Conservation (phyloP, 805 yeast genomes). For the Peterozyma toletana region DNA sequence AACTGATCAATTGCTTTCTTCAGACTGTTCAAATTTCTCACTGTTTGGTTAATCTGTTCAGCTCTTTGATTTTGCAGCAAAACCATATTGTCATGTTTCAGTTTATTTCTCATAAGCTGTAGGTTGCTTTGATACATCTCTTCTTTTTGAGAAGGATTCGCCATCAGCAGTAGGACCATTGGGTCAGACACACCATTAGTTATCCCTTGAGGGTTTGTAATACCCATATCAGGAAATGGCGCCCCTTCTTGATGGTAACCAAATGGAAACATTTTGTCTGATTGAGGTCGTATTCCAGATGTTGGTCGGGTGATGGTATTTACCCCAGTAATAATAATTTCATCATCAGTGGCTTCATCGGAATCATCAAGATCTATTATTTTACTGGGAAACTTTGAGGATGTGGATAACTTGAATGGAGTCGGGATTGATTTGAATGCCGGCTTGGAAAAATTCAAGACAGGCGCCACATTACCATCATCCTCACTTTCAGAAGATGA, state of each 20-base stretch:
- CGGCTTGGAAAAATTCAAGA: no score
- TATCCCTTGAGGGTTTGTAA: background rate
- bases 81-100: background rate
- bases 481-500: no score
- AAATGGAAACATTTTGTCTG: background rate
- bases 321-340: slow-evolving; percentile 1
- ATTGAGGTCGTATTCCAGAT: slow-evolving; percentile 5
- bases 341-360: background rate
- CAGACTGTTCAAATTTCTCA: background rate
- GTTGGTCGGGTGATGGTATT: background rate
- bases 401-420: no score
- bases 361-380: slow-evolving; percentile 5
- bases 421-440: no score
- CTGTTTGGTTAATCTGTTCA: background rate
- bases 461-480: no score
- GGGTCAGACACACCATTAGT: slow-evolving; percentile 1
- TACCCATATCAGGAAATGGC: no score
- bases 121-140: background rate
- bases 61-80: background rate
- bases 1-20: slow-evolving; percentile 1
- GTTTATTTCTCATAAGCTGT: background rate
- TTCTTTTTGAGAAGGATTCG: background rate
- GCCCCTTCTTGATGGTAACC: no score
- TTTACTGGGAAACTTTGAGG: background rate
- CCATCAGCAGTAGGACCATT: background rate